Percentiles rank a stretch among this genome's conserved stretches.
Evolutionary conservation across 1,284 basidiomycete species (phyloP).

Genomic region (Cystobasidiaceae sp.): DNA sequence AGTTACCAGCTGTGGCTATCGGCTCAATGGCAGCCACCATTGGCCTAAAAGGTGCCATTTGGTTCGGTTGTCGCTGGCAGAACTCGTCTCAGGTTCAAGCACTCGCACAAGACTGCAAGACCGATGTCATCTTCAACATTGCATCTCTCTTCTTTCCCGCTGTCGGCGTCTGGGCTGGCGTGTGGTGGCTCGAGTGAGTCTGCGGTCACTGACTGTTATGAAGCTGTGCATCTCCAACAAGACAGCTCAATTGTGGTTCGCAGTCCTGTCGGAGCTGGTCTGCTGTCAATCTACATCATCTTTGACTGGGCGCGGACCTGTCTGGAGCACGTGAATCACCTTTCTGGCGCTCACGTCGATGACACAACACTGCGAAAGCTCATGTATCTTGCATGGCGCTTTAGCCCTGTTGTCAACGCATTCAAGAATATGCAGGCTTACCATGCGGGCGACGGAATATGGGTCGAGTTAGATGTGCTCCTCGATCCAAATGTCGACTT

Average conservation of each 20-base stretch:
- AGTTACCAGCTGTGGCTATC: conserved; percentile 50
- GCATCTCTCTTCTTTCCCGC: conserved; percentile 55
- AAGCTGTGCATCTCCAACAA: no score
- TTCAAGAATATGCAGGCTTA: conserved; percentile 30
- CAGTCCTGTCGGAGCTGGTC: conserved; percentile 19
- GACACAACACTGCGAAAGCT: conserved; percentile 13
- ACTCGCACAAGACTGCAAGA: conserved; percentile 53
- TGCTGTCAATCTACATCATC: conserved; percentile 28
- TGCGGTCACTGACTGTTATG: no score
- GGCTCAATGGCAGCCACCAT: conserved; percentile 48
- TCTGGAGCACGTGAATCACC: conserved; percentile 8
- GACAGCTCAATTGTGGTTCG: no score
- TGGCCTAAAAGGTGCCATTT: conserved; percentile 21
- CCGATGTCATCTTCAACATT: conserved; percentile 55
- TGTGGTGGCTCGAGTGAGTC: conserved; percentile 32
- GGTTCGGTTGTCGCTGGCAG: conserved; percentile 20
- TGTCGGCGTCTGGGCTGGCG: conserved; percentile 40
- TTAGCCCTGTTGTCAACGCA: conserved; percentile 25
- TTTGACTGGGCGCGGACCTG: conserved; percentile 28
- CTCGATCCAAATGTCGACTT: conserved; percentile 1
- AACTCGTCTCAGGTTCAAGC: conserved; percentile 39
- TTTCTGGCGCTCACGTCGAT: conserved; percentile 20
- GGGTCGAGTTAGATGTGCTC: conserved; percentile 20
- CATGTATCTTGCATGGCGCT: conserved; percentile 23
- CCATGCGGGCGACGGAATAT: conserved; percentile 24